A percentile compares a stretch with the other conserved stretches of the same genome.
Evolutionary conservation across 2,329 filamentous ascomycete genomes (phyloP).

Genomic region (Botrytis sinoallii): DNA sequence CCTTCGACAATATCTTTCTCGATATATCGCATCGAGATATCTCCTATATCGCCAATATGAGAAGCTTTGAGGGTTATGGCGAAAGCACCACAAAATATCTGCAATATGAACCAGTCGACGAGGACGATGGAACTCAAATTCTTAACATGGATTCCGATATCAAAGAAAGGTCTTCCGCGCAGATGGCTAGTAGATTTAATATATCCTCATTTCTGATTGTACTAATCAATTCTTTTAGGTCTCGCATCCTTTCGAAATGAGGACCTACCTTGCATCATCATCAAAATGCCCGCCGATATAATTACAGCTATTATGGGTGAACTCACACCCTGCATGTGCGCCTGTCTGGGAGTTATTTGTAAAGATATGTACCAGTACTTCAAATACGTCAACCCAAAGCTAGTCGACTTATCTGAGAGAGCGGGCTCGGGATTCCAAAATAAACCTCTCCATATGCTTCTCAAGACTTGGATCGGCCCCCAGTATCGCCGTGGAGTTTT

Average conservation of each 20-base stretch:
- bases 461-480: neutral
- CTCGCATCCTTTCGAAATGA: no score
- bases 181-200: neutral
- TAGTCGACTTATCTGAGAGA: neutral
- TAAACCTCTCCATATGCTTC: neutral
- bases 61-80: neutral
- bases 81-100: neutral
- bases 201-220: neutral
- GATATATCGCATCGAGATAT: no score
- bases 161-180: neutral
- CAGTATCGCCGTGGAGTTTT: neutral
- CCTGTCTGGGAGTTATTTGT: neutral
- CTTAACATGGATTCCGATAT: neutral
- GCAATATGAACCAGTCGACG: neutral
- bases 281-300: neutral
- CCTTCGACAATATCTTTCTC: neutral
- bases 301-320: neutral
- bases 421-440: no score
- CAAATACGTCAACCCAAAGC: neutral
- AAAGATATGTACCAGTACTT: neutral
- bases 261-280: neutral
- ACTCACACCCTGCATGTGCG: neutral
- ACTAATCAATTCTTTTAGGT: neutral
- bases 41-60: neutral
- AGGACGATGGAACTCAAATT: neutral